phyloP scores from a whole-genome alignment of 2,329 filamentous ascomycete species.

The Fusarium sp. region DNA sequence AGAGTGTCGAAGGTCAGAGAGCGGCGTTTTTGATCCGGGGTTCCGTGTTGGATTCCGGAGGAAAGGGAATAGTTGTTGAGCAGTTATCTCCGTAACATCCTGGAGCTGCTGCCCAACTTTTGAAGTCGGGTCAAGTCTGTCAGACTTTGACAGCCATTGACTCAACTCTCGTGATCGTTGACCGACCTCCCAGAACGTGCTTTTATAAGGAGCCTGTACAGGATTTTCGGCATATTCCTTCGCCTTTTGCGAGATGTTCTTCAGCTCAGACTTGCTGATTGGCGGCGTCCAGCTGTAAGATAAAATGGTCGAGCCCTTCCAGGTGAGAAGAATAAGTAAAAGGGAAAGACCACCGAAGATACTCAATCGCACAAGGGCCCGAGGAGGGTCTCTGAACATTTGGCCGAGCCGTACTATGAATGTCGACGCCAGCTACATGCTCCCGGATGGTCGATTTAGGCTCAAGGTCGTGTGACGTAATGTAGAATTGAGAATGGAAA shows the following conservation, averaged over 20 bases:
- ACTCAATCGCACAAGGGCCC: background rate
- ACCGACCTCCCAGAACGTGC: conserved; percentile 46
- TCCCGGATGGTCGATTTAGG: background rate
- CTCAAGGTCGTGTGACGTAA: background rate
- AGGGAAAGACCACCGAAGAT: background rate
- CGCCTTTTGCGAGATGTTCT: background rate
- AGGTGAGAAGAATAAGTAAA: background rate
- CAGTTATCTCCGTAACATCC: conserved; percentile 6
- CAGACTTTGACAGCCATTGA: conserved; percentile 18
- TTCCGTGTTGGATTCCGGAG: conserved; percentile 14
- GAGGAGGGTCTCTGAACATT: background rate
- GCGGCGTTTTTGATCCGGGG: conserved; percentile 16
- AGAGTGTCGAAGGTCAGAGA: conserved; percentile 40
- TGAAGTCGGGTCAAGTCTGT: background rate
- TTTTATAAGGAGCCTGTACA: conserved; percentile 42
- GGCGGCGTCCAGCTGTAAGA: background rate
- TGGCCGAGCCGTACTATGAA: background rate
- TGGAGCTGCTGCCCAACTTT: background rate
- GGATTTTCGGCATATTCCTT: conserved; percentile 35
- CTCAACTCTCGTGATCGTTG: conserved; percentile 30
- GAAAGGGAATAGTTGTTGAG: conserved; percentile 40
- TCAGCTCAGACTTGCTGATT: background rate
- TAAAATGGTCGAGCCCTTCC: background rate
- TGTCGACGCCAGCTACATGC: background rate
- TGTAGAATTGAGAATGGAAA: background rate